phyloP scores from a whole-genome alignment of 352 stramenopile genomes.

The Blastocystis sp. region DNA sequence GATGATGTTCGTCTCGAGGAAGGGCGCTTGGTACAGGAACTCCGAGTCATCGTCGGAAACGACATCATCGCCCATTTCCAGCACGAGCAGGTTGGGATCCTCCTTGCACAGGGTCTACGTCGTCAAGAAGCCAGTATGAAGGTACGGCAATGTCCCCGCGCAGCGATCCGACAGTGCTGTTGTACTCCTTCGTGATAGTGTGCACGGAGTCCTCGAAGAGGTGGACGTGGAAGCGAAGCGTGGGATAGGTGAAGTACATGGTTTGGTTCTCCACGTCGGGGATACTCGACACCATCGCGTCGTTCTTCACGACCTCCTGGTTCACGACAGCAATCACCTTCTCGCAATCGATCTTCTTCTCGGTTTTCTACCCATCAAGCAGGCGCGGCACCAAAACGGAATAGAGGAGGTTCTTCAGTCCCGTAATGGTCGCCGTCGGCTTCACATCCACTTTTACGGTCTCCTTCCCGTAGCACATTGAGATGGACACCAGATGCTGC shows the following conservation, averaged over 20 bases:
- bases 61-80: constrained; percentile 3
- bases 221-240: constrained; percentile 17
- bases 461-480: constrained; percentile 11
- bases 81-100: constrained; percentile 34
- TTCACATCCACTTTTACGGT: constrained; percentile 36
- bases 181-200: background rate
- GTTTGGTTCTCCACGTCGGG: background rate
- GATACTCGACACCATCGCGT: background rate
- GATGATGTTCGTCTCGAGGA: constrained; percentile 6
- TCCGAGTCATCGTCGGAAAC: constrained; percentile 9
- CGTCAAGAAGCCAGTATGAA: background rate
- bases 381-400: background rate
- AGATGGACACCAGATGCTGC: constrained; percentile 4
- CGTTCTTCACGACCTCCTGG: background rate
- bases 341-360: background rate
- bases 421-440: background rate
- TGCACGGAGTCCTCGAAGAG: background rate
- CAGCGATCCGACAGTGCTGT: background rate
- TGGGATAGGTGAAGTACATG: constrained; percentile 11
- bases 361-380: background rate
- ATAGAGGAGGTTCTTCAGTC: constrained; percentile 33
- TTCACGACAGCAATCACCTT: background rate
- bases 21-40: constrained; percentile 34
- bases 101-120: constrained; percentile 32
- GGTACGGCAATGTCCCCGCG: constrained; percentile 4